Evolutionary conservation across 192 early-diverging fungal genomes (phyloP).

Genomic region (Podila epigama): DNA sequence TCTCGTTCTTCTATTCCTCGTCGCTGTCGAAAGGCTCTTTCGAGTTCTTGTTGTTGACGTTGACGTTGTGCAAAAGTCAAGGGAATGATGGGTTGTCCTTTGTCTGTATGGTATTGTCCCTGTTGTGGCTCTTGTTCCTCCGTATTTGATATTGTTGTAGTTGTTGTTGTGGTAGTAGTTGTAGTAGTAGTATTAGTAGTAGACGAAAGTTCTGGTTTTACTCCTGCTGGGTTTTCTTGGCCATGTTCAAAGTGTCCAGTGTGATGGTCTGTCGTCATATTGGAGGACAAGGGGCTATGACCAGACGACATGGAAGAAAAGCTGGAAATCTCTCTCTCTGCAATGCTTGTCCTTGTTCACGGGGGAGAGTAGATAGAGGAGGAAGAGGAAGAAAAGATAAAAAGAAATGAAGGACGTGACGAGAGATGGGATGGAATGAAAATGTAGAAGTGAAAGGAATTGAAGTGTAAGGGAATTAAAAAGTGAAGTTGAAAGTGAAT

Average conservation of each 20-base stretch:
- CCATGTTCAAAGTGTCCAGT: not conserved
- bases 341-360: not conserved
- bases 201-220: not conserved
- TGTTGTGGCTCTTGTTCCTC: not conserved
- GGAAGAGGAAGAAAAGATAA: not conserved
- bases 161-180: not conserved
- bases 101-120: too few species aligned
- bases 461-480: too few species aligned
- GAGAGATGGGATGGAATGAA: too few species aligned
- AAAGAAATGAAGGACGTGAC: not conserved
- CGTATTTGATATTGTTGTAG: slow-evolving; percentile 4
- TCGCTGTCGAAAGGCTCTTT: too few species aligned
- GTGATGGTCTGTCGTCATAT: not conserved
- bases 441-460: too few species aligned
- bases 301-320: not conserved
- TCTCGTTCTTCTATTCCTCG: too few species aligned
- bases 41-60: too few species aligned
- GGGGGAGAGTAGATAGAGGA: not conserved
- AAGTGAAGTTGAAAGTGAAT: too few species aligned
- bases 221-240: not conserved
- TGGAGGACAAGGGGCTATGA: not conserved
- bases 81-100: not conserved
- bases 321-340: too few species aligned
- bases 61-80: not conserved
- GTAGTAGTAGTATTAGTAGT: not conserved